These are phyloP conservation scores for Geosmithia flava DNA, from an alignment of 2,329 filamentous ascomycete genomes.

Conservation along the genomic window DNA sequence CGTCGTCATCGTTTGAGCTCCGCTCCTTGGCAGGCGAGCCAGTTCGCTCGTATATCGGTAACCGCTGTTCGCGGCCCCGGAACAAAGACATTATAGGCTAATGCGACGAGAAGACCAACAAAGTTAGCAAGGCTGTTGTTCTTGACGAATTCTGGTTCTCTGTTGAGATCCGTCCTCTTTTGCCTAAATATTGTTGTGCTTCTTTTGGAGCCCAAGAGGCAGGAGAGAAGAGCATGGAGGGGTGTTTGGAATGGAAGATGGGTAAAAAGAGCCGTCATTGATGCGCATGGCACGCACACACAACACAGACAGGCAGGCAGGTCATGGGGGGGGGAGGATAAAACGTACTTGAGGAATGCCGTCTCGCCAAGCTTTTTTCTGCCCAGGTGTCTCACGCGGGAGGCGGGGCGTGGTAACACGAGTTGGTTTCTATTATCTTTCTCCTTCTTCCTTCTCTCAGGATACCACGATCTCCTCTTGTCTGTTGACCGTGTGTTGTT, in stretches of 20 bases:
- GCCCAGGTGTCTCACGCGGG: neutral
- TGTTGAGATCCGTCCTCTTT: too few species aligned
- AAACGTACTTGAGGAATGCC: neutral
- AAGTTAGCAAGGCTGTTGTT: too few species aligned
- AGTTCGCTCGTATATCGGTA: slow-evolving; percentile 39
- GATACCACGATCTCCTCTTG: neutral
- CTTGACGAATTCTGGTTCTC: too few species aligned
- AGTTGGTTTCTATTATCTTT: neutral
- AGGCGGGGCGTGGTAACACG: neutral
- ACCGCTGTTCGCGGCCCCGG: slow-evolving; percentile 30
- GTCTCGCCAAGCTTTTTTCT: neutral
- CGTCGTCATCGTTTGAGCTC: slow-evolving; percentile 35
- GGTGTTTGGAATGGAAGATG: too few species aligned
- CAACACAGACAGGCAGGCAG: too few species aligned
- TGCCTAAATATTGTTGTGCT: too few species aligned
- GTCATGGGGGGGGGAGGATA: too few species aligned
- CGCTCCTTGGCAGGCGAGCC: slow-evolving; percentile 32
- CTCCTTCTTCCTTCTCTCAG: neutral
- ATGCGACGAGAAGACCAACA: too few species aligned
- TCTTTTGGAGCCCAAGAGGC: too few species aligned
- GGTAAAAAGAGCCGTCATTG: too few species aligned
- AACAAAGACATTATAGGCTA: slow-evolving; percentile 32
- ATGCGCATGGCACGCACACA: too few species aligned
- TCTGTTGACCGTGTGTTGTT: neutral
- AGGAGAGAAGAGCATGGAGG: too few species aligned